Evolutionary conservation across 1,284 basidiomycete genomes (phyloP), one percentile per base, ranked within the genome.

Genomic region (Puccinia polysora): DNA sequence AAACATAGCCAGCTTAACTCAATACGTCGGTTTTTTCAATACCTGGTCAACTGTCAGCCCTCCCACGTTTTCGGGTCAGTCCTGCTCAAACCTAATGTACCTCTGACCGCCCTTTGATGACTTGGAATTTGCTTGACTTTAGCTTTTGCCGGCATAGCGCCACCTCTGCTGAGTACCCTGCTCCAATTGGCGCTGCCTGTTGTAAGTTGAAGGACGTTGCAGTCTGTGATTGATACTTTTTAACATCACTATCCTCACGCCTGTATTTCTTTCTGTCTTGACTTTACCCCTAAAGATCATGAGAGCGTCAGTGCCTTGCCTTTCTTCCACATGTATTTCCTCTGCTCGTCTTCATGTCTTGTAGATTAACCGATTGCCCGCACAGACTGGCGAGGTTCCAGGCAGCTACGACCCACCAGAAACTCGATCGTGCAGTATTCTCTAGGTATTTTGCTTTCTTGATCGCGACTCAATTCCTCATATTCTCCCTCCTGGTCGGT

Each of bases 371-470:
- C 64, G 47, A 53, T 64, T 49, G 36, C 60, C 20, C 34, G 12
- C 15, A 43, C 52, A 58, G 56, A 47, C 53, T 58, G 28, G 28
- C 49, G 20, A 55, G 34, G 50, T 56, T 23, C 7, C 78, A 78
- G 52, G 78, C 78, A 20, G 75, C 76, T 4, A 75, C 76, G 3
- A 82, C 91, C 2, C 87, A 89, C 74, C 88, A 87, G 12, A 86
- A 87, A 50, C 84, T 94, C 56, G 93, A 96, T 77, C 88, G 93
- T 50, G 88, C 88, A 28, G 91, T 96, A 71, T 85, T 92, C 53
- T 90, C 90, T 23, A 86, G 91, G 43, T 96, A 96, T 81, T 97
- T 88, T 78, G 85, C 89, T 6, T 96, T 97, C 84, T 83, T 96
- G 80, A 86, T 95, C 74, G 88, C 94, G 79, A 89, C 87, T 65